Evolutionary conservation across 495 filamentous ascomycete species (phyloP).

Genomic region (Xylaria nigripes): DNA sequence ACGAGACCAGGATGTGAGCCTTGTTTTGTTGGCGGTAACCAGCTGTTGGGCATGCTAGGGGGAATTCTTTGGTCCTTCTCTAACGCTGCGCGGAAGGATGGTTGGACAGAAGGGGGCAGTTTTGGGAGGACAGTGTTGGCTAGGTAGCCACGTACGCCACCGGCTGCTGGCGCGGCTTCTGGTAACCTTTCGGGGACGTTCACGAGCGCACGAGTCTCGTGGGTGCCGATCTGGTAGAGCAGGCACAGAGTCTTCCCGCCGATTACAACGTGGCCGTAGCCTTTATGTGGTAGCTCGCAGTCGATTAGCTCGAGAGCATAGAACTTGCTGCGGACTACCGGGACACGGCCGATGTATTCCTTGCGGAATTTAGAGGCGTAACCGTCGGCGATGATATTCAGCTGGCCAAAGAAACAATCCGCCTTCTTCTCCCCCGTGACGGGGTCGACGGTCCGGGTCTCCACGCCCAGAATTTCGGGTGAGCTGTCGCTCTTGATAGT

Average conservation of each 20-base stretch:
- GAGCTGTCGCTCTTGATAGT: constrained; percentile 52
- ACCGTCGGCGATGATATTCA: constrained; percentile 88
- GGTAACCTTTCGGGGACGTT: constrained; percentile 79
- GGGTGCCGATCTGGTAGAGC: constrained; percentile 94
- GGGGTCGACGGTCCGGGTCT: constrained; percentile 52
- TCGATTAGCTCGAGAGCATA: constrained; percentile 89
- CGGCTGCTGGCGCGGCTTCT: constrained; percentile 57
- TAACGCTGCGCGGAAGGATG: constrained; percentile 67
- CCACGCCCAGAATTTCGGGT: constrained; percentile 64
- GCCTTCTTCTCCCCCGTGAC: constrained; percentile 47
- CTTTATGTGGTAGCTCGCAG: constrained; percentile 60
- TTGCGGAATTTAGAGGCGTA: constrained; percentile 93
- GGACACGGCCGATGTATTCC: constrained; percentile 56
- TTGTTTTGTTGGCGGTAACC: constrained; percentile 64
- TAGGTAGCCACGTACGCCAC: constrained; percentile 79
- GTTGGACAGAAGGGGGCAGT: constrained; percentile 63
- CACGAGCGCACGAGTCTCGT: constrained; percentile 83
- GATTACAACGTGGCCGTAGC: constrained; percentile 82
- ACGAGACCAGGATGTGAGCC: constrained; percentile 66
- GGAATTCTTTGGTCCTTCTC: constrained; percentile 60
- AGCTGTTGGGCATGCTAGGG: constrained; percentile 87
- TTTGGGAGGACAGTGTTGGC: constrained; percentile 65
- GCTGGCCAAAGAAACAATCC: constrained; percentile 70
- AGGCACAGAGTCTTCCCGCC: constrained; percentile 72
- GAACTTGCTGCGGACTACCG: constrained; percentile 73